phyloP scores from a whole-genome alignment of 1,139 yeast genomes.

The Pichia inconspicua region DNA sequence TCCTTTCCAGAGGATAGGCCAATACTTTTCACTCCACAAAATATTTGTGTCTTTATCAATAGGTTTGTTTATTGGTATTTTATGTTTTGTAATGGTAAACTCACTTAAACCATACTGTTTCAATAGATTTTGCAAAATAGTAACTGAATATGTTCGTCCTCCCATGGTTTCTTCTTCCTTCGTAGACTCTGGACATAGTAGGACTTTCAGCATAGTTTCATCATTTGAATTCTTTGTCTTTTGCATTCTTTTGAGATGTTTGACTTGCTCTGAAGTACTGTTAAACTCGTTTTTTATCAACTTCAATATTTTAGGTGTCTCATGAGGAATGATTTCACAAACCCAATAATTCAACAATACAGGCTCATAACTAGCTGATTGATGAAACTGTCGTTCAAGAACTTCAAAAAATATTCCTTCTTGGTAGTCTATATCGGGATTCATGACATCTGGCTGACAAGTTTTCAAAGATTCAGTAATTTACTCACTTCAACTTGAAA shows the following conservation, averaged over 20 bases:
- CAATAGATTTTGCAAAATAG: conserved; percentile 11
- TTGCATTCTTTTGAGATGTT: conserved; percentile 35
- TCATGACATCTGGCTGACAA: not conserved
- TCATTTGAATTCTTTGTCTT: conserved; percentile 20
- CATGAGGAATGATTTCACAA: conserved; percentile 37
- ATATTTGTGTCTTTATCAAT: conserved; percentile 53
- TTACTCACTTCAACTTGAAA: too few species aligned
- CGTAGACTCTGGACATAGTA: conserved; percentile 15
- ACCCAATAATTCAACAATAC: conserved; percentile 51
- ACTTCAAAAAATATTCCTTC: conserved; percentile 40
- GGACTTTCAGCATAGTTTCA: conserved; percentile 27
- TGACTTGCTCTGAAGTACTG: conserved; percentile 33
- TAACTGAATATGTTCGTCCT: not conserved
- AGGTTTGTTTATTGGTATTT: conserved; percentile 50
- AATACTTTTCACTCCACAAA: conserved; percentile 57
- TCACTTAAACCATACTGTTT: conserved; percentile 15
- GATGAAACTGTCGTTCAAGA: conserved; percentile 38
- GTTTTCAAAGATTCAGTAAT: too few species aligned
- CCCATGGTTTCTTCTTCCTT: not conserved
- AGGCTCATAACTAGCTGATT: conserved; percentile 26
- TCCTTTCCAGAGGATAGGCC: conserved; percentile 96
- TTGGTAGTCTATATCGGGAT: conserved; percentile 37
- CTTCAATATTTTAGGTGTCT: conserved; percentile 31
- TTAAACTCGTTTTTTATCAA: conserved; percentile 20
- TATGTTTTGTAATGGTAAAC: conserved; percentile 22